phyloP scores from a whole-genome alignment of 495 filamentous ascomycete genomes.

The Penicillium roqueforti region DNA sequence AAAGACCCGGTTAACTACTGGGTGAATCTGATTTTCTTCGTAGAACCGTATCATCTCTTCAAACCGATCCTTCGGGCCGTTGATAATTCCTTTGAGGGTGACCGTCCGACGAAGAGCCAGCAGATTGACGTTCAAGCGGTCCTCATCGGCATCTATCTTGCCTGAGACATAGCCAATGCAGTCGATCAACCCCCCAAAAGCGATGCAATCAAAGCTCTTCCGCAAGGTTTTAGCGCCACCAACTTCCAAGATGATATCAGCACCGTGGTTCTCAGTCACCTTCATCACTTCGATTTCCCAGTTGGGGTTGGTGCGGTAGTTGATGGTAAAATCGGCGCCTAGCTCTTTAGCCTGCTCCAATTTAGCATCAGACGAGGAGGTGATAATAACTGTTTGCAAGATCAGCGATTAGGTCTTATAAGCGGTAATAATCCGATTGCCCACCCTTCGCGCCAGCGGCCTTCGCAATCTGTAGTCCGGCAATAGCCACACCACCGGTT shows the following conservation, averaged over 20 bases:
- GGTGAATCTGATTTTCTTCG: slow-evolving; percentile 56
- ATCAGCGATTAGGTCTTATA: neutral
- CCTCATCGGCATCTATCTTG: slow-evolving; percentile 42
- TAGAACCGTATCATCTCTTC: slow-evolving; percentile 60
- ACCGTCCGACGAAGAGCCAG: slow-evolving; percentile 47
- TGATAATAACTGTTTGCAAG: slow-evolving; percentile 56
- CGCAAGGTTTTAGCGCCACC: slow-evolving; percentile 57
- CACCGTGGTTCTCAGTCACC: slow-evolving; percentile 55
- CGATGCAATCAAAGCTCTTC: slow-evolving; percentile 61
- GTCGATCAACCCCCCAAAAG: slow-evolving; percentile 61
- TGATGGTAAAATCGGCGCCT: slow-evolving; percentile 55
- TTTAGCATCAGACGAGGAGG: slow-evolving; percentile 68
- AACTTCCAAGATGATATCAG: slow-evolving; percentile 67
- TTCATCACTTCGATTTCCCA: slow-evolving; percentile 67
- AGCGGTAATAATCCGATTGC: neutral
- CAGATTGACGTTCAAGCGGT: slow-evolving; percentile 48
- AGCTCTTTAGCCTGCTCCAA: slow-evolving; percentile 56
- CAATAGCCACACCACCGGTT: slow-evolving; percentile 74
- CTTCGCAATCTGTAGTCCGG: slow-evolving; percentile 77
- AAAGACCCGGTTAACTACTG: slow-evolving; percentile 60
- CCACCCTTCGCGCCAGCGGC: slow-evolving; percentile 64
- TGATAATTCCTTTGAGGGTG: slow-evolving; percentile 57
- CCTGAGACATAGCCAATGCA: slow-evolving; percentile 66
- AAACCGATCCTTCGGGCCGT: slow-evolving; percentile 55
- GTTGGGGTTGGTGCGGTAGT: slow-evolving; percentile 62